Base-by-base conservation (phyloP, 352 stramenopile species). In the Peronospora farinosa region DNA sequence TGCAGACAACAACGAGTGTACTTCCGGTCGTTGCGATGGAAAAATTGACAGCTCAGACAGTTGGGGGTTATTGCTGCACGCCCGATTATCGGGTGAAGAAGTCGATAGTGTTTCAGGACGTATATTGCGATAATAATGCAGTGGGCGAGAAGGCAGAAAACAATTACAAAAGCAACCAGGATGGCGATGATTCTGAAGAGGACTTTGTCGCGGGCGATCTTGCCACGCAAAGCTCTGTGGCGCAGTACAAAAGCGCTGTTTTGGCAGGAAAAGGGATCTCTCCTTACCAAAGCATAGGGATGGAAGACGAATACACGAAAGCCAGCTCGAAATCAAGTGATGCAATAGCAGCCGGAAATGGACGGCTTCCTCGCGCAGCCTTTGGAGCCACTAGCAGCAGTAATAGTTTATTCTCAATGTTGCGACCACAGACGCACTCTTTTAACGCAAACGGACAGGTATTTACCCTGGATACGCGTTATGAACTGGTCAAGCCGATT, bases 401-500 rank as follows among this genome's bases (percentile, higher is more conserved):
- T 15, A 16, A 7, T 9, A 42, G 15, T 17, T 63, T 69, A 7
- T 55, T 55, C 12, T 43, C 61, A n/a, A 35, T 63, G 5, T 17
- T 63, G 44, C 63, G 60, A 11, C 50, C 62, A 25, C 72, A 83
- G 27, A 72, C 71, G 12, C 77, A 90, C 59, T 79, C 79, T 15
- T 88, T 90, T 48, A 87, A 71, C 21, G 72, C 86, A 1, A 87
- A 72, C 35, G 86, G 85, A 10, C 82, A 91, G 39, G 67, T 85
- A 8, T 95, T 95, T 49, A 90, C 89, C 16, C 58, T 97, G 13
- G 77, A 96, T 60, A 67, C 68, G 4, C 83, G 89, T 25, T 97
- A 97, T 54, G 67, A 84, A 17, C 60, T 96, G 16, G 71, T 96
- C 32, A 96, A 96, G 42, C 71, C 81, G 7, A 91, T 96, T 35